Evolutionary conservation across 441 rosid species (phyloP).

Genomic region (Mallotus japonicus): DNA sequence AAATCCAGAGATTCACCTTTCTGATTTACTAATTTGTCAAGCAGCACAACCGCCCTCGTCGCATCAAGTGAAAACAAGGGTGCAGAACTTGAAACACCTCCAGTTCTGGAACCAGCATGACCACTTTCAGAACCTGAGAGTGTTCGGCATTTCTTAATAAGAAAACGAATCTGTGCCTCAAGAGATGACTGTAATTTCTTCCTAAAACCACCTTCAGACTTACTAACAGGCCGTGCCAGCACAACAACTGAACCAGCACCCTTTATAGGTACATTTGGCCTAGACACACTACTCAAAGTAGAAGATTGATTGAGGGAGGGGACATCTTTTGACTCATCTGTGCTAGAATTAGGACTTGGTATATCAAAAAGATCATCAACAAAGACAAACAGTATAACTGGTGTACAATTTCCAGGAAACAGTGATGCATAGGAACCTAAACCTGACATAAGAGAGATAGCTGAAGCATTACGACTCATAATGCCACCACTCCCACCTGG

Average conservation of each 20-base stretch:
- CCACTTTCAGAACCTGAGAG: constrained; percentile 59
- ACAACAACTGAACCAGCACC: constrained; percentile 72
- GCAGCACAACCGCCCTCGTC: constrained; percentile 66
- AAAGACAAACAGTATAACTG: constrained; percentile 66
- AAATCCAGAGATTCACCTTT: constrained; percentile 68
- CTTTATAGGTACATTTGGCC: constrained; percentile 51
- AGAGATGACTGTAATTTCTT: constrained; percentile 80
- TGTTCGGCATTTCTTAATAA: constrained; percentile 71
- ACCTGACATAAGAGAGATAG: constrained; percentile 67
- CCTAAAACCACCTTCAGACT: constrained; percentile 67
- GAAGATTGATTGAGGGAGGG: constrained; percentile 43
- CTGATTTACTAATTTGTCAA: constrained; percentile 48
- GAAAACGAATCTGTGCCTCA: constrained; percentile 74
- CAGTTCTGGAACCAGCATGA: constrained; percentile 60
- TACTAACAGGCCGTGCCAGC: constrained; percentile 73
- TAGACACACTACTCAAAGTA: constrained; percentile 42
- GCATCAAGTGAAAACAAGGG: constrained; percentile 80
- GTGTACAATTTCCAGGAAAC: constrained; percentile 83
- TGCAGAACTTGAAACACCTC: constrained; percentile 50
- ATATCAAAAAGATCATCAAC: constrained; percentile 61
- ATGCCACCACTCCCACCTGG: constrained; percentile 52
- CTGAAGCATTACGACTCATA: constrained; percentile 48
- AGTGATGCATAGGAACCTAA: constrained; percentile 61
- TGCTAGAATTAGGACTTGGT: constrained; percentile 31
- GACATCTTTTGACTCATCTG: constrained; percentile 49